Base-by-base conservation (phyloP, 768 basidiomycete species). In the Serendipita sp. region DNA sequence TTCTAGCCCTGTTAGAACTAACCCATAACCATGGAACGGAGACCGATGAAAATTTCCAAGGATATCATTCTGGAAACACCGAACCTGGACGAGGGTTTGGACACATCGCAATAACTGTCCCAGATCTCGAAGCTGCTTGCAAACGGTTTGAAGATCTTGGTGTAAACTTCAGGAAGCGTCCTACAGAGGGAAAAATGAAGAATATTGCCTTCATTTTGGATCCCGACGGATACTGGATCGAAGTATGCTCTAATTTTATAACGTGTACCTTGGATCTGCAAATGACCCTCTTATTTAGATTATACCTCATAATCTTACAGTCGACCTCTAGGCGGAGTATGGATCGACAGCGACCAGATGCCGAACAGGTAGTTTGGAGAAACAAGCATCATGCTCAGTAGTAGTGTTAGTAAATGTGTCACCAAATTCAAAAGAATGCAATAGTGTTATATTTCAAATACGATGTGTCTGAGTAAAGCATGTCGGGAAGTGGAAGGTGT, bases 11-110 rank as follows among this genome's bases (percentile, higher is more conserved):
- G 68, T 81, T 92, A 65, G 90, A 94, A 72, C 79, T 92, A 58
- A 91, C 87, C 1, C 84, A 88, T 76, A 91, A 93, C 77, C 89
- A 92, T 72, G 91, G 93, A 64, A 90, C 91, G 64, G 95, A 98
- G 75, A 76, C 74, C 64, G 87, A 94, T 71, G 69, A 83, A 62
- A 74, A 74, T 67, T 93, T 93, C 78, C 72, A 83, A 69, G 93
- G 91, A 40, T 97, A 96, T 72, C 79, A 83, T 8, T 86, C 73
- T 69, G 95, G 95, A 0, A 99, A 99, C 75, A 72, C 81, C 2
- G 92, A 94, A 3, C 87, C 88, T 3, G 84, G 86, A 33, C 78
- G 78, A 64, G 82, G 76, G 8, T 66, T 68, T 58, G 70, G 68
- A 37, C 62, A 66, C 64, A 67, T 66, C 33, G 48, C 88, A 65